These are phyloP conservation scores for Pichia sporocuriosa DNA, from an alignment of 805 yeast genomes.

Conservation along the genomic window DNA sequence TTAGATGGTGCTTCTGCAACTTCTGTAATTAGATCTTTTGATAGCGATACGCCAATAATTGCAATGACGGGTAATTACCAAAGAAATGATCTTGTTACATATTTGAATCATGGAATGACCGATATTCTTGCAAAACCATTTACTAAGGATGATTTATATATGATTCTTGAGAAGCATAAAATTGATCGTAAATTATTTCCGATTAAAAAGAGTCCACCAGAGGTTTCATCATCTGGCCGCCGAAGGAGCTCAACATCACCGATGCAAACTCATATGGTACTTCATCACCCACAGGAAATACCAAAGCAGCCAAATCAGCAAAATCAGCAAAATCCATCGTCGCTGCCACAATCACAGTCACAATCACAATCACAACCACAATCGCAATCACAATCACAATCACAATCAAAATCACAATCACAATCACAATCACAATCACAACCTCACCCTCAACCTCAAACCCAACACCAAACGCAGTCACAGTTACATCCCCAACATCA, in stretches of 20 bases:
- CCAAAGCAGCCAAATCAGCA: no score
- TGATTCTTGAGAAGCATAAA: constrained; percentile 70
- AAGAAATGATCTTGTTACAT: constrained; percentile 72
- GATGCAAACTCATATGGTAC: no score
- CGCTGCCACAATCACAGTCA: no score
- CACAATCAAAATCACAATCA: no score
- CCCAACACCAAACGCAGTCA: background rate
- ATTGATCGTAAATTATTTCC: constrained; percentile 31
- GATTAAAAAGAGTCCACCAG: constrained; percentile 16
- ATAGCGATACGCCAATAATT: constrained; percentile 79
- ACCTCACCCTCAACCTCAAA: background rate
- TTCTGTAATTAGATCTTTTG: constrained; percentile 78
- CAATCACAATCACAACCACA: background rate
- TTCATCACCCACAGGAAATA: no score
- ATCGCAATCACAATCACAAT: background rate
- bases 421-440: background rate
- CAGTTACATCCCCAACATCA: background rate
- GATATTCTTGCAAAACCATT: constrained; percentile 93
- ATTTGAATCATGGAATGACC: constrained; percentile 82
- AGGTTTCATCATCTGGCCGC: no score
- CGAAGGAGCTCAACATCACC: no score
- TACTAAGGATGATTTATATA: constrained; percentile 75
- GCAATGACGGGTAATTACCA: constrained; percentile 92
- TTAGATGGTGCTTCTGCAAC: constrained; percentile 88
- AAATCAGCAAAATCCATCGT: no score